A percentile compares a stretch with the other conserved stretches of the same genome.
Evolutionary conservation across 1,139 yeast species (phyloP).

Genomic region (Ogataea hybrid): DNA sequence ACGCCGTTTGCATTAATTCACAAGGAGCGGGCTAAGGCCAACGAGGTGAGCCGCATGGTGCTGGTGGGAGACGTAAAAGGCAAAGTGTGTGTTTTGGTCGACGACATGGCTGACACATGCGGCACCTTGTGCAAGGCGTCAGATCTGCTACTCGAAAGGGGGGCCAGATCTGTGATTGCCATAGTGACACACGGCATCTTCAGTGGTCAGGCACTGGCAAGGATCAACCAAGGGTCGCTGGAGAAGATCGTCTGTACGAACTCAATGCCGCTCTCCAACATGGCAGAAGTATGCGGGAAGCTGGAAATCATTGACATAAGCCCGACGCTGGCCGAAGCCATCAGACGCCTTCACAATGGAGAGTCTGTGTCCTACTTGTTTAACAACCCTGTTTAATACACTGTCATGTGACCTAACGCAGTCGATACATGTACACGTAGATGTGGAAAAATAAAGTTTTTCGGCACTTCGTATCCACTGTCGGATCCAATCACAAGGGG

Average conservation of each 20-base stretch:
- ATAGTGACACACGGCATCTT: conserved; percentile 81
- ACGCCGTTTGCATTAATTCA: conserved; percentile 78
- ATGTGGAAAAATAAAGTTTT: not conserved
- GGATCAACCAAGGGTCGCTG: conserved; percentile 50
- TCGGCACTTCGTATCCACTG: not conserved
- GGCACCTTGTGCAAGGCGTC: no score
- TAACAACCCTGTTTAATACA: conserved; percentile 37
- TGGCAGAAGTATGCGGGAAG: conserved; percentile 47
- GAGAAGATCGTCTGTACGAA: conserved; percentile 71
- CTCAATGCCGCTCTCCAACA: conserved; percentile 66
- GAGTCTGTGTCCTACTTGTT: conserved; percentile 78
- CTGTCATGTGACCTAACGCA: not conserved
- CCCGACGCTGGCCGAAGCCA: conserved; percentile 74
- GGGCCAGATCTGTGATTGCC: conserved; percentile 72
- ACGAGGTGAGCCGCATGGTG: conserved; percentile 72
- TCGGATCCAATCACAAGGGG: not conserved
- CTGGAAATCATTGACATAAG: conserved; percentile 69
- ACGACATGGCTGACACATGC: no score
- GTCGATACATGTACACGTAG: not conserved
- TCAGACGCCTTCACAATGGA: conserved; percentile 80
- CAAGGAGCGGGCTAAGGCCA: conserved; percentile 78
- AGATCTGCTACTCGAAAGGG: no score
- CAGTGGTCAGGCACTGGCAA: conserved; percentile 67
- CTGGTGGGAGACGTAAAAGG: no score
- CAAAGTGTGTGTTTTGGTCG: no score